A percentile compares a stretch with the other conserved stretches of the same genome.
Conservation (phyloP, 768 basidiomycete genomes). For the Krasilnikovozyma curviuscula region DNA sequence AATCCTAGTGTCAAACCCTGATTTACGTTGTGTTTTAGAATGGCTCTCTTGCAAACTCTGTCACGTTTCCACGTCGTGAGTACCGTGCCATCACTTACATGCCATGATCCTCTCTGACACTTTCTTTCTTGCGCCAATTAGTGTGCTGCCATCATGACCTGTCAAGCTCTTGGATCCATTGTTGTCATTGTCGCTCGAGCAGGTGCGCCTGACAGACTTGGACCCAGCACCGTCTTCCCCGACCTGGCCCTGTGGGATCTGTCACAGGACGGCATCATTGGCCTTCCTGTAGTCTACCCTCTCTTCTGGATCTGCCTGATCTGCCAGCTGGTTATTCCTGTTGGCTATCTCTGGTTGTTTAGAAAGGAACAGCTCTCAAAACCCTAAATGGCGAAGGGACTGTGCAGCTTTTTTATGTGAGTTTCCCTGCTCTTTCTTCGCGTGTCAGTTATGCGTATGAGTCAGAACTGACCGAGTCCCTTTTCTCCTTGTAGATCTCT, state of each 20-base stretch:
- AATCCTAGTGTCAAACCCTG: too few species aligned
- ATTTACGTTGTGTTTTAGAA: too few species aligned
- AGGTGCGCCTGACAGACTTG: conserved; percentile 58
- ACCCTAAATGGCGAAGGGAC: too few species aligned
- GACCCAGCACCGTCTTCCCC: conserved; percentile 10
- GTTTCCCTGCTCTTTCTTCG: too few species aligned
- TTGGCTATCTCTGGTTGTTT: conserved; percentile 1
- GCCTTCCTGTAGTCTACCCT: conserved; percentile 4
- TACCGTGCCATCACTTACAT: neutral
- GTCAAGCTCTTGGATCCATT: conserved; percentile 70
- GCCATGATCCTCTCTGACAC: neutral
- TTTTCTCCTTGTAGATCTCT: neutral
- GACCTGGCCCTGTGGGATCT: conserved; percentile 7
- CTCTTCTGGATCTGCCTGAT: conserved; percentile 12
- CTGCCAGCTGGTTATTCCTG: conserved; percentile 9
- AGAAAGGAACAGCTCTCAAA: conserved; percentile 9
- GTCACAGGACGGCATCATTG: conserved; percentile 1
- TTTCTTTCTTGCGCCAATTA: neutral
- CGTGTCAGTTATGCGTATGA: too few species aligned
- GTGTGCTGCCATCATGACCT: conserved; percentile 74
- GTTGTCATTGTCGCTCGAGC: conserved; percentile 86
- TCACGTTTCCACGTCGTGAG: conserved; percentile 10
- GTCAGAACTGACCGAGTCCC: too few species aligned
- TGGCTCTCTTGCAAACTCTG: conserved; percentile 2
- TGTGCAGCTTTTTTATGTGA: too few species aligned